phyloP scores from a whole-genome alignment of 164 flowering plant genomes.

The Cinnamomum chago region DNA sequence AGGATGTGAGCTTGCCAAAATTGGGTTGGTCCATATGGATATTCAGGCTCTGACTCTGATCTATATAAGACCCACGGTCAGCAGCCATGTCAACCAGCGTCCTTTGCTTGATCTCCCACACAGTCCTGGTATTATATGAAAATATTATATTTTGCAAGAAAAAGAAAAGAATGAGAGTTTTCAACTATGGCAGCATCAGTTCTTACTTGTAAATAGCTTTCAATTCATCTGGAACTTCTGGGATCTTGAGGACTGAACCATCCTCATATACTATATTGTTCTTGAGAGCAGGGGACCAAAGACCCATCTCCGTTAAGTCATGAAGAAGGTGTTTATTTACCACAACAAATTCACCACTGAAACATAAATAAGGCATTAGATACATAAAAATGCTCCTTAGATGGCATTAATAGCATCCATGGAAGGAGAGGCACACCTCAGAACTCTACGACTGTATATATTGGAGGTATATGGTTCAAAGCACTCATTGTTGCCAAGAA shows the following conservation, averaged over 20 bases:
- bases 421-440: conserved; percentile 47
- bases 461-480: conserved; percentile 99
- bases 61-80: conserved; percentile 91
- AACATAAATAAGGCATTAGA: background rate
- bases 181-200: background rate
- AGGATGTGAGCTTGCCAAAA: conserved; percentile 86
- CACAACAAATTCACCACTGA: conserved; percentile 97
- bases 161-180: background rate
- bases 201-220: conserved; percentile 73
- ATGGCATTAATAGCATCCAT: background rate
- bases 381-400: background rate
- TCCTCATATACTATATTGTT: conserved; percentile 74
- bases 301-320: conserved; percentile 96
- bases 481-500: conserved; percentile 97
- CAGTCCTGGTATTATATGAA: conserved; percentile 47
- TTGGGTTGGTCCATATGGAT: conserved; percentile 97
- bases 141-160: conserved; percentile 13
- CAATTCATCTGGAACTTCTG: conserved; percentile 76
- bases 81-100: conserved; percentile 95
- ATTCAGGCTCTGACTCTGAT: conserved; percentile 95
- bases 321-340: conserved; percentile 97
- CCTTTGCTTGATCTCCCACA: conserved; percentile 97
- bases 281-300: conserved; percentile 86
- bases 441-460: conserved; percentile 88
- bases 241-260: conserved; percentile 79